Conservation (phyloP, 768 basidiomycete genomes). For the Tricholoma matsutake region DNA sequence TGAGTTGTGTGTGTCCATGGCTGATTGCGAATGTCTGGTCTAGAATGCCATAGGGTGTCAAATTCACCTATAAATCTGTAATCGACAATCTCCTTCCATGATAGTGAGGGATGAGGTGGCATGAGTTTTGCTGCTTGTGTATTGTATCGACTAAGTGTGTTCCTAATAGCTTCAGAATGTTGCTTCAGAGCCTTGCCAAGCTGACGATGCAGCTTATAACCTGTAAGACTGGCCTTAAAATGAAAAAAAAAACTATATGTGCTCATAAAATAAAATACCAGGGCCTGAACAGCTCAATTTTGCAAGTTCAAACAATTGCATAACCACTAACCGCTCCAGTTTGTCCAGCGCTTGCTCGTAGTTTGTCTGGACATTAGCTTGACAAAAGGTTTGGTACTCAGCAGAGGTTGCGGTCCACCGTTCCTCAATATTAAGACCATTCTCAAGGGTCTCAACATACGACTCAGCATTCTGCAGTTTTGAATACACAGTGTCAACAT, state of each 20-base stretch:
- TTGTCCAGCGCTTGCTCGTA: neutral
- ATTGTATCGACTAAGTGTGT: constrained; percentile 1
- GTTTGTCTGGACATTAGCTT: neutral
- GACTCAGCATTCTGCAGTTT: no score
- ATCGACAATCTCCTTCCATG: constrained; percentile 20
- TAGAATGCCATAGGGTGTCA: constrained; percentile 7
- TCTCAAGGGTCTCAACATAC: neutral
- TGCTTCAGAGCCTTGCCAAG: constrained; percentile 18
- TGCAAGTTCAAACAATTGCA: neutral
- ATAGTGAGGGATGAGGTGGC: constrained; percentile 6
- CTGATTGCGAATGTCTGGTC: neutral
- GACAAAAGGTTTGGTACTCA: constrained; percentile 1
- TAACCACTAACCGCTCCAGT: neutral
- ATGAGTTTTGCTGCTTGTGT: constrained; percentile 1
- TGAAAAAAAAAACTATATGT: neutral
- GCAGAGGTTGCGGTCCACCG: constrained; percentile 2
- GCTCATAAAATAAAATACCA: no score
- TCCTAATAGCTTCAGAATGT: constrained; percentile 4
- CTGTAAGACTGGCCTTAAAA: neutral
- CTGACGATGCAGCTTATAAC: constrained; percentile 11
- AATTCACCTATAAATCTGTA: constrained; percentile 13
- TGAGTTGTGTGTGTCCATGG: constrained; percentile 10
- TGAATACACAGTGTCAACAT: no score
- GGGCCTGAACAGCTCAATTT: neutral
- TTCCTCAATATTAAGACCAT: constrained; percentile 2